Base-by-base conservation (phyloP, 148 eudicot species). In the Simmondsia chinensis region DNA sequence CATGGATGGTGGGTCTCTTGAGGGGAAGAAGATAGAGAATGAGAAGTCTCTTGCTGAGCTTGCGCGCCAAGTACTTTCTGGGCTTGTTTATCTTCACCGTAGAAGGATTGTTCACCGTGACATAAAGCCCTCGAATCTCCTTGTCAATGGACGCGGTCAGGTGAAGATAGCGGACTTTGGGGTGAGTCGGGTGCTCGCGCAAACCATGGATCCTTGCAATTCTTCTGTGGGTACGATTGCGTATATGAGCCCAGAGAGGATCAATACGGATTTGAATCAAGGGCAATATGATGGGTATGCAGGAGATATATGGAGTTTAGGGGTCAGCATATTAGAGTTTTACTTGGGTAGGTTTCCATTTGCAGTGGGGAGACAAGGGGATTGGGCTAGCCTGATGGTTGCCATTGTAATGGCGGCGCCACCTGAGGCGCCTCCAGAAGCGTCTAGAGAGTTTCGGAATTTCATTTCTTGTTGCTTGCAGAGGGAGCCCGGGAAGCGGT, bases 271-370 rank as follows among this genome's bases (percentile, higher is more conserved):
- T 64, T 45, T 86, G 10, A 86, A 86, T 23, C 83, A 82, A 25
- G 95, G 95, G 6, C 54, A 27, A 56, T 86, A 86, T 29, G 81
- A 86, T 23, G 91, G 95, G 0, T 86, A 65, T 20, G 87, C 87
- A 0, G 91, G 95, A 0, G 95, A 86, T 69, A 82, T 86, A 2
- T 86, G 95, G 95, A 82, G 95, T 16, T 64, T 86, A 0, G 95
- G 95, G 4, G 95, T 81, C 4, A 78, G 87, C 28, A 71, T 86
- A 1, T 42, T 86, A 32, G 95, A 86, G 48, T 86, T 86, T 16
- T 86, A 82, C 18, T 41, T 75, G 43, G 91, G 91, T 3, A 52
- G 68, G 24, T 86, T 86, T 60, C 95, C 95, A 0, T 86, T 86
- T 15, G 61, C 74, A 2, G 82, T 69, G 1, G 72, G 74, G 1